Conservation (phyloP, 805 yeast species). For the Myxozyma neglecta region DNA sequence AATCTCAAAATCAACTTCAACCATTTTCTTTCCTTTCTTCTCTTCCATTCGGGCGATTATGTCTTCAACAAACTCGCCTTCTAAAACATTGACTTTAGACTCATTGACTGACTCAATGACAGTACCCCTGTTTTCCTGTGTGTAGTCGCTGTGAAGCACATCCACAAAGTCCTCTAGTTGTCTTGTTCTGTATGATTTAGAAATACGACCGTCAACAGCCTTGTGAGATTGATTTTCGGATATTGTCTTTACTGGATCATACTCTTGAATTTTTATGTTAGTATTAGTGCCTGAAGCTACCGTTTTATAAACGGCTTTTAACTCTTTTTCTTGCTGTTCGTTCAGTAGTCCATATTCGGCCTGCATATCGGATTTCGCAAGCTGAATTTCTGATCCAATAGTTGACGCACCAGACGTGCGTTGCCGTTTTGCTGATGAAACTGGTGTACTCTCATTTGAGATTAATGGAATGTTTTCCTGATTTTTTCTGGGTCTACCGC, state of each 20-base stretch:
- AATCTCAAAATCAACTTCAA: conserved; percentile 12
- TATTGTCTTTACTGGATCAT: conserved; percentile 18
- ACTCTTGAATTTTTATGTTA: conserved; percentile 7
- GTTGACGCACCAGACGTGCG: not conserved
- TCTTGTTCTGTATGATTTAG: conserved; percentile 19
- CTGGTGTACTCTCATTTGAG: not conserved
- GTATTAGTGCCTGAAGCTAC: not conserved
- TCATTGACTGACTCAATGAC: not conserved
- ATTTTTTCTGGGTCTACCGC: conserved; percentile 8
- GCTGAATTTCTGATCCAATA: not conserved
- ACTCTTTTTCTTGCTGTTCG: conserved; percentile 6
- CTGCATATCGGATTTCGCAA: conserved; percentile 13
- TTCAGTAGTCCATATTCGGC: conserved; percentile 15
- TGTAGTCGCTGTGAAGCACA: not conserved
- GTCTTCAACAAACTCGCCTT: conserved; percentile 11
- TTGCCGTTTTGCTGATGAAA: not conserved
- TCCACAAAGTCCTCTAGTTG: conserved; percentile 8
- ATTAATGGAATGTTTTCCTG: conserved; percentile 2
- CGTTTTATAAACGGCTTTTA: not conserved
- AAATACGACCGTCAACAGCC: conserved; percentile 9
- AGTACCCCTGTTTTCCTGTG: not conserved
- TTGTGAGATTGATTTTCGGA: not conserved
- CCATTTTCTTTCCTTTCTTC: not conserved
- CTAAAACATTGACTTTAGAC: not conserved
- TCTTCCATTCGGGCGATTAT: not conserved